Percentiles rank a stretch among this genome's conserved stretches.
Conservation (phyloP, 768 basidiomycete species). For the Chalciporus piperatus region DNA sequence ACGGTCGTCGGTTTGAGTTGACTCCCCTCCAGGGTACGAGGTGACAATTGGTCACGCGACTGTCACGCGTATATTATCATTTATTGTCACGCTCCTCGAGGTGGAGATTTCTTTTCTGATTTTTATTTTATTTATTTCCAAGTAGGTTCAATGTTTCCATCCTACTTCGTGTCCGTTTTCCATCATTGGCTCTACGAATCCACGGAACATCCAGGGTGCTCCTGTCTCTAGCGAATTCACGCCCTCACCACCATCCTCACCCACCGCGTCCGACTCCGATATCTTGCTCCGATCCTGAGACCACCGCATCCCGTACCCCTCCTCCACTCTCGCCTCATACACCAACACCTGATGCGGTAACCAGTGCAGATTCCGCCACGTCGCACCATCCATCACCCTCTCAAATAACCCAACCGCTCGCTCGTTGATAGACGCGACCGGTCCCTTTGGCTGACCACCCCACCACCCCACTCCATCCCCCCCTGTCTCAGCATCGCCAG, state of each 20-base stretch:
- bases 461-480: conserved; percentile 47
- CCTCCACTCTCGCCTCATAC: conserved; percentile 56
- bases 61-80: conserved; percentile 25
- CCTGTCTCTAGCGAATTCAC: neutral
- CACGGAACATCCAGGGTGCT: conserved; percentile 54
- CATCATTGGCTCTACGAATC: conserved; percentile 69
- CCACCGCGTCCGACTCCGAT: neutral
- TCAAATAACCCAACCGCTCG: conserved; percentile 49
- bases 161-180: conserved; percentile 61
- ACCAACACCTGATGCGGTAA: conserved; percentile 59
- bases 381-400: conserved; percentile 48
- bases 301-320: conserved; percentile 71
- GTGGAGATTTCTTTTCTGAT: no score
- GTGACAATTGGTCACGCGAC: conserved; percentile 23
- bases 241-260: conserved; percentile 1
- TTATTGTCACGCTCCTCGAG: conserved; percentile 6
- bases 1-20: neutral
- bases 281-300: conserved; percentile 43
- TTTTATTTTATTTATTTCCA: neutral
- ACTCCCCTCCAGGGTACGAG: neutral
- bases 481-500: conserved; percentile 17
- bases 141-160: conserved; percentile 49
- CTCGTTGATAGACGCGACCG: conserved; percentile 51
- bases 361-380: conserved; percentile 68
- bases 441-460: conserved; percentile 51